Evolutionary conservation across 2,329 filamentous ascomycete genomes (phyloP).

Genomic region (Penicillium olsonii): DNA sequence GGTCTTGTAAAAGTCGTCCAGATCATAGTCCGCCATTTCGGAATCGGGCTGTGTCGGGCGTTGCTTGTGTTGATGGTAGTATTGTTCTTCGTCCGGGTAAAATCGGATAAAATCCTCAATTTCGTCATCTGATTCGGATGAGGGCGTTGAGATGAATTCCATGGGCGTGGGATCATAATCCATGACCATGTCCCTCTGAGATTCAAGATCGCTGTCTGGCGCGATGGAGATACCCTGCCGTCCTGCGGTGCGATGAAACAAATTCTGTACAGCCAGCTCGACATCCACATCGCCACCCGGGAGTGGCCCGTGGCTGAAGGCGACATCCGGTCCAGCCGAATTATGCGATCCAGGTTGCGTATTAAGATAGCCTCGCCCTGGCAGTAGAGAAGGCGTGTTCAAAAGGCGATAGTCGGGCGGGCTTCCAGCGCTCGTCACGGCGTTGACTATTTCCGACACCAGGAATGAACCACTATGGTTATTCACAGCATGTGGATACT

Average conservation of each 20-base stretch:
- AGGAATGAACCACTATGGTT: constrained; percentile 21
- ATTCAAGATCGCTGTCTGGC: constrained; percentile 20
- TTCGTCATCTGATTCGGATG: constrained; percentile 26
- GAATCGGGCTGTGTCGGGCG: constrained; percentile 8
- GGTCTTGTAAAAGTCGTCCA: constrained; percentile 33
- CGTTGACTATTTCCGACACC: constrained; percentile 32
- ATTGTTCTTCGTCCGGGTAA: constrained; percentile 31
- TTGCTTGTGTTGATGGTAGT: constrained; percentile 17
- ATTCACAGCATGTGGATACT: constrained; percentile 26
- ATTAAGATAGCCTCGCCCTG: neutral
- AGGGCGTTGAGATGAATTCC: constrained; percentile 15
- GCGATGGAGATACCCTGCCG: constrained; percentile 25
- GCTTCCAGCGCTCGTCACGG: constrained; percentile 20
- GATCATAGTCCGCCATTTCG: constrained; percentile 25
- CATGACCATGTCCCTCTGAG: constrained; percentile 24
- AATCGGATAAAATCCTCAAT: constrained; percentile 36
- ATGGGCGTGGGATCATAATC: constrained; percentile 26
- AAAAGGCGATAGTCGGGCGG: neutral
- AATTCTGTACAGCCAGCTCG: constrained; percentile 20
- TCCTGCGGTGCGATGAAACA: constrained; percentile 16
- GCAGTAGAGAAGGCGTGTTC: constrained; percentile 1
- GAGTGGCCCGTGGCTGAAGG: constrained; percentile 14
- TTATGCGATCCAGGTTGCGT: neutral
- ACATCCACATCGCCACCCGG: constrained; percentile 17
- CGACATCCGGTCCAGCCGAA: constrained; percentile 18